Base-by-base conservation (phyloP, 1,284 basidiomycete species). In the Apiotrichum brassicae region DNA sequence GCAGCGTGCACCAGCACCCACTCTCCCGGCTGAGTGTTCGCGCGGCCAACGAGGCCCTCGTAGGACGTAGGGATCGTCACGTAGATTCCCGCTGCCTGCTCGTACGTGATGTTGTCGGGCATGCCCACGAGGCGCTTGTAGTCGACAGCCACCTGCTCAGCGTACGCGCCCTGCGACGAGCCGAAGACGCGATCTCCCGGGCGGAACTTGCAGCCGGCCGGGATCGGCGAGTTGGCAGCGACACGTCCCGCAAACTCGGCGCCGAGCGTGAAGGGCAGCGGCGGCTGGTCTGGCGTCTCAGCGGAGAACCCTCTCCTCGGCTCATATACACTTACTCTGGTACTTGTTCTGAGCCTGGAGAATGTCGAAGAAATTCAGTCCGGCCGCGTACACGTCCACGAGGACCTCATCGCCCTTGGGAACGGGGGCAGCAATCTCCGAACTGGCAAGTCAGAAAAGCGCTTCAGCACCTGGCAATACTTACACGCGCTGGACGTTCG, bases 141-240 rank as follows among this genome's bases (percentile, higher is more conserved):
- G 40, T 79, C 70, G 14, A 76, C 79, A 1, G 79, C 79, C 47
- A 86, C 76, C 57, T 79, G 80, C 58, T 94, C 89, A 8, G 83
- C 87, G 67, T 82, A 89, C 13, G 84, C 77, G 18, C 73, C 94
- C 64, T 87, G 84, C 0, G 77, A 79, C n/a, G 81, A 82, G 6
- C 94, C 94, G 64, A 97, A 94, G 0, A 98, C 87, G 46, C 88
- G 77, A 68, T 95, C 85, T 76, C 94, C 93, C 1, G 79, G 81
- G 63, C 84, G 82, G 68, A 84, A 88, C 1, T 80, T 78, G 66
- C 89, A 95, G 4, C 83, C 87, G 24, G 78, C 70, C 2, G 93
- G 94, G 26, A 97, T 85, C 13, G 84, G 87, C 18, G 87, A 89
- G 60, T 81, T 73, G 12, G 70, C 58, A 6, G 86, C 78, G 58